Base-by-base conservation (phyloP, 2,329 filamentous ascomycete species). In the Dissoconium aciculare region DNA sequence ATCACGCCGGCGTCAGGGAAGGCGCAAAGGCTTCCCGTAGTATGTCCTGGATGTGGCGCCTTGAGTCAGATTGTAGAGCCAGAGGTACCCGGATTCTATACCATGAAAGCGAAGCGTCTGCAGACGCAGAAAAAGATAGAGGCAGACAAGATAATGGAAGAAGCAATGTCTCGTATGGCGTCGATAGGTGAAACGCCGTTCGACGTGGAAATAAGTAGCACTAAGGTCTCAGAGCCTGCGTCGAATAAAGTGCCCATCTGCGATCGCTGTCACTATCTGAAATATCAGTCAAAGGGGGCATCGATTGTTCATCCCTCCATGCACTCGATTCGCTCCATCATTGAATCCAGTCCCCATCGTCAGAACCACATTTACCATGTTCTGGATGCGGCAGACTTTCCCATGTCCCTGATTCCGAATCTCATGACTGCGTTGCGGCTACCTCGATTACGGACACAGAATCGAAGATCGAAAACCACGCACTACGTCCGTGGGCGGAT, bases 321-420 rank as follows among this genome's bases (percentile, higher is more conserved):
- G 39, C 69, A 83, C 26, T 75, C 81, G 2, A 74, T 98, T 31
- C 73, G 75, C 41, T 76, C 83, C 39, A 92, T 84, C 11, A 78
- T 98, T 31, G 68, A 76, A 31, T 82, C 92, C 54, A 92, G 87
- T 1, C 85, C 85, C 0, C 76, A 91, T 57, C 80, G 80, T 51
- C 71, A 80, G 51, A 95, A 98, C 48, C 82, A 94, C 55, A 76
- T 98, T 38, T 98, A 95, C 52, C 89, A 98, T 55, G 67, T 98
- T 15, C 62, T 98, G 13, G 89, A 98, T 50, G 87, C 89, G 3
- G 89, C 85, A 37, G 89, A 98, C 55, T 95, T 98, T 41, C 89
- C 89, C 12, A 80, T 98, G 70, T 94, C 89, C 2, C 59, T 98
- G 10, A 65, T 95, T 3, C 81, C 83, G 1, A 71, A 74, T 26